phyloP scores from a whole-genome alignment of 306 rosid genomes.

The Quercus bicolor region DNA sequence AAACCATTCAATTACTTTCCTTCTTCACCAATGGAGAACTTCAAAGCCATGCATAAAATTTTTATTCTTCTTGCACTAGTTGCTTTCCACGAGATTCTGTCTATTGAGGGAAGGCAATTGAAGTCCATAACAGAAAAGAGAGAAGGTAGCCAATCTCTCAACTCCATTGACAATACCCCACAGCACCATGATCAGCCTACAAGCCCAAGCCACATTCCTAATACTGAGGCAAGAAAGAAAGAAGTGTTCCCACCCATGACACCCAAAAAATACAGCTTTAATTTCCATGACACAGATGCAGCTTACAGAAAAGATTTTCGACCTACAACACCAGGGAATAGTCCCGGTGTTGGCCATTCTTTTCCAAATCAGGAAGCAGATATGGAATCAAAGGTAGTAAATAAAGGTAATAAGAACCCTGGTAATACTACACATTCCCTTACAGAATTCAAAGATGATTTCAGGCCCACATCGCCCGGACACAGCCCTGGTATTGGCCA shows the following conservation, averaged over 20 bases:
- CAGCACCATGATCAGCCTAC: not conserved
- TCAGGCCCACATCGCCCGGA: slow-evolving; percentile 38
- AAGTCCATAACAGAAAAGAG: not conserved
- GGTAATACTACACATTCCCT: slow-evolving; percentile 1
- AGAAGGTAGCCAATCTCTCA: not conserved
- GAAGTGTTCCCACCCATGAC: not conserved
- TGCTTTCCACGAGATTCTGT: slow-evolving; percentile 3
- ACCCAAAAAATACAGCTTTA: not conserved
- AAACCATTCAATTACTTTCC: not conserved
- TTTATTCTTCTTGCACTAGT: slow-evolving; percentile 20
- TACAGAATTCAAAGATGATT: slow-evolving; percentile 12
- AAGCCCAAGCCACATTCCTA: not conserved
- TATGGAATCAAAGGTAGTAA: not conserved
- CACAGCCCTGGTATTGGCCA: slow-evolving; percentile 47
- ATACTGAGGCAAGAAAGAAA: not conserved
- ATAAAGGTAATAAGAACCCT: slow-evolving; percentile 13
- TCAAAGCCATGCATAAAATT: not conserved
- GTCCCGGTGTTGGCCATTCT: slow-evolving; percentile 23
- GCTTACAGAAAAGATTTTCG: slow-evolving; percentile 24
- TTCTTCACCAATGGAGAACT: slow-evolving; percentile 15
- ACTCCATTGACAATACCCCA: not conserved
- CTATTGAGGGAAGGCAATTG: slow-evolving; percentile 20
- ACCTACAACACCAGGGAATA: slow-evolving; percentile 52
- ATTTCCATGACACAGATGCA: not conserved
- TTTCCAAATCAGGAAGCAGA: not conserved